These are phyloP conservation scores for Penicillium sp. DNA, from an alignment of 2,329 filamentous ascomycete genomes.

Conservation along the genomic window DNA sequence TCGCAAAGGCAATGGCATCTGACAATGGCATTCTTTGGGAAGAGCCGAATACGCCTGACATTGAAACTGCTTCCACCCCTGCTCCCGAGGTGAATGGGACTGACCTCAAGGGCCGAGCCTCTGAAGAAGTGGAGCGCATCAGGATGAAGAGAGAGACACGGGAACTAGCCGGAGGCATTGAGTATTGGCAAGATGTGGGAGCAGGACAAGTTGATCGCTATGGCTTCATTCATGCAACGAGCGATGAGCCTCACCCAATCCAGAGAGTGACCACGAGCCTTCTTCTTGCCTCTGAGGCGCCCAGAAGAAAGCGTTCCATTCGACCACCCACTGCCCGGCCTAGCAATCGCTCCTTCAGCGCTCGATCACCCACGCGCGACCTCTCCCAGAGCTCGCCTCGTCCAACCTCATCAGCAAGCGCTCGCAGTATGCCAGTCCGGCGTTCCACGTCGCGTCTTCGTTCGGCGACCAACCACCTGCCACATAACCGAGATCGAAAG, in stretches of 20 bases:
- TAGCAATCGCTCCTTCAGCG: conserved; percentile 47
- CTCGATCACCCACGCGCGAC: conserved; percentile 43
- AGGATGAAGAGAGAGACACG: conserved; percentile 53
- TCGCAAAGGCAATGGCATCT: conserved; percentile 39
- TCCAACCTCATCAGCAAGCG: conserved; percentile 51
- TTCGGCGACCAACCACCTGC: conserved; percentile 55
- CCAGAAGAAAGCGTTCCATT: conserved; percentile 56
- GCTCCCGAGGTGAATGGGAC: conserved; percentile 30
- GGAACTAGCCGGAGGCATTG: conserved; percentile 64
- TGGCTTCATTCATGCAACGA: conserved; percentile 58
- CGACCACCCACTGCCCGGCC: conserved; percentile 53
- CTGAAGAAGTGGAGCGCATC: conserved; percentile 32
- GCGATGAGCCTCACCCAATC: conserved; percentile 45
- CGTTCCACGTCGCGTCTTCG: conserved; percentile 51
- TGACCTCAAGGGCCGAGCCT: conserved; percentile 32
- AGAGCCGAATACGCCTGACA: conserved; percentile 34
- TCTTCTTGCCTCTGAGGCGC: conserved; percentile 58
- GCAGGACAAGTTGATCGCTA: conserved; percentile 65
- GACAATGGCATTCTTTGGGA: conserved; percentile 47
- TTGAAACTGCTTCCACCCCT: conserved; percentile 31
- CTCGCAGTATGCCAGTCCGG: conserved; percentile 44
- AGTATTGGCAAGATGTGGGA: conserved; percentile 65
- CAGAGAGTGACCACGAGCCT: conserved; percentile 64
- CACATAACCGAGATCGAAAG: conserved; percentile 56
- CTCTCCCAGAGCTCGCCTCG: conserved; percentile 48